Evolutionary conservation across 345 rosid species (phyloP).

Genomic region (Brassica incana): DNA sequence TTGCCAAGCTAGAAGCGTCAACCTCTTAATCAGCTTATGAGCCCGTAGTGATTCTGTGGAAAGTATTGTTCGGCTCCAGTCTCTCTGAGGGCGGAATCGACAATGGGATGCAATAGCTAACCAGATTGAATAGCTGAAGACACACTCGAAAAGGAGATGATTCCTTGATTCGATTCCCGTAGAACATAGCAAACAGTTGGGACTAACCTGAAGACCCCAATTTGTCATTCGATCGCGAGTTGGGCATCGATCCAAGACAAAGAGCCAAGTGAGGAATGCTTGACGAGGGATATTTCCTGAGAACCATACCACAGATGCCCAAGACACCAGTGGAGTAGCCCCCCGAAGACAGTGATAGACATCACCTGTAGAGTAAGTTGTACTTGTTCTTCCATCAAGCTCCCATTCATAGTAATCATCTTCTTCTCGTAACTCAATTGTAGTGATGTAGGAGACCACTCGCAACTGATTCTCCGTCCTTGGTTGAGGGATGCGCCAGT

Average conservation of each 20-base stretch:
- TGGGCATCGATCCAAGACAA: not conserved
- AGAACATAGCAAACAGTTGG: not conserved
- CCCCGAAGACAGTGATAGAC: not conserved
- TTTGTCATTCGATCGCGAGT: not conserved
- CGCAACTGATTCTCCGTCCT: not conserved
- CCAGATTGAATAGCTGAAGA: not conserved
- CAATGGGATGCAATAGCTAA: not conserved
- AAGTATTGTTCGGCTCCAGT: not conserved
- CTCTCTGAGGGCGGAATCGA: not conserved
- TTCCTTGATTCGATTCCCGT: not conserved
- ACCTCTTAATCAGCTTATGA: too few relatives aligned
- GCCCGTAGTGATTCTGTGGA: too few relatives aligned
- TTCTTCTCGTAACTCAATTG: not conserved
- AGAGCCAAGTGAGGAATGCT: not conserved
- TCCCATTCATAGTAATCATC: not conserved
- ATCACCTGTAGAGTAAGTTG: not conserved
- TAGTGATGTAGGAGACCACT: not conserved
- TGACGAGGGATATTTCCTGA: not conserved
- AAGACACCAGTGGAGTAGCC: not conserved
- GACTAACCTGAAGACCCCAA: not conserved
- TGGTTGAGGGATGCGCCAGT: not conserved
- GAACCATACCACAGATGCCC: not conserved
- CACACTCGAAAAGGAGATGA: not conserved
- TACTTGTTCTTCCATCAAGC: not conserved
- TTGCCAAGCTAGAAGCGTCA: too few relatives aligned